phyloP scores from a whole-genome alignment of 2,329 filamentous ascomycete species.

The Ampelomyces quisqualis region DNA sequence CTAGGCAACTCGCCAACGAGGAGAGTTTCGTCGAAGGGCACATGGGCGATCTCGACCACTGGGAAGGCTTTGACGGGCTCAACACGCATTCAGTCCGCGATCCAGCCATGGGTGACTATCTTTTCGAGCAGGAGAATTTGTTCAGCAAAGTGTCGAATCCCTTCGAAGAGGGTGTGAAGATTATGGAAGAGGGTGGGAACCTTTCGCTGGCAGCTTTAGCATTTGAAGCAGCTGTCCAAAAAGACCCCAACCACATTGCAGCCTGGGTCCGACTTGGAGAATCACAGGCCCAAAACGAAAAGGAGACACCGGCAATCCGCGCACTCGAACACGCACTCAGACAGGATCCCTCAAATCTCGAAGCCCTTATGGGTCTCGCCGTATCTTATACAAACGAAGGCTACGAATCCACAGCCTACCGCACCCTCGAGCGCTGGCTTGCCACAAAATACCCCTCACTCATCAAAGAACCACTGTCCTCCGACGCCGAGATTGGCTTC shows the following conservation, averaged over 20 bases:
- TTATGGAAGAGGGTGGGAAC: conserved; percentile 92
- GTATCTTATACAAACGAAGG: conserved; percentile 99
- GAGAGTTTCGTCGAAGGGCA: conserved; percentile 63
- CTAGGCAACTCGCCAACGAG: conserved; percentile 68
- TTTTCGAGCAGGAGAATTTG: conserved; percentile 93
- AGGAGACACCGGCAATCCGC: conserved; percentile 92
- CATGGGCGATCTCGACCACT: conserved; percentile 76
- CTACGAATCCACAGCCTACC: conserved; percentile 95
- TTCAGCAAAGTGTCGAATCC: conserved; percentile 80
- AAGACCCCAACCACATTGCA: conserved; percentile 81
- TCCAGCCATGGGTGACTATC: conserved; percentile 81
- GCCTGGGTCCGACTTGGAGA: conserved; percentile 92
- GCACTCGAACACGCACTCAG: conserved; percentile 89
- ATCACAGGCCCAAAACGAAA: conserved; percentile 97
- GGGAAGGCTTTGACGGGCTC: conserved; percentile 71
- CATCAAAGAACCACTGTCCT: conserved; percentile 69
- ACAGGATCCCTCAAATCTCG: conserved; percentile 80
- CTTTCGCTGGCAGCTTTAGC: conserved; percentile 89
- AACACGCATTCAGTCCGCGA: conserved; percentile 69
- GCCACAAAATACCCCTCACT: conserved; percentile 91
- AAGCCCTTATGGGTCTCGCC: conserved; percentile 90
- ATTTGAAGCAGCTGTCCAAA: conserved; percentile 93
- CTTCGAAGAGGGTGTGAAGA: conserved; percentile 89
- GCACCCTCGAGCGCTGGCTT: conserved; percentile 94
- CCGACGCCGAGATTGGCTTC: conserved; percentile 83